A percentile compares a stretch with the other conserved stretches of the same genome.
These are phyloP conservation scores for Nidula microcarpa DNA, from an alignment of 768 basidiomycete genomes.

Conservation along the genomic window DNA sequence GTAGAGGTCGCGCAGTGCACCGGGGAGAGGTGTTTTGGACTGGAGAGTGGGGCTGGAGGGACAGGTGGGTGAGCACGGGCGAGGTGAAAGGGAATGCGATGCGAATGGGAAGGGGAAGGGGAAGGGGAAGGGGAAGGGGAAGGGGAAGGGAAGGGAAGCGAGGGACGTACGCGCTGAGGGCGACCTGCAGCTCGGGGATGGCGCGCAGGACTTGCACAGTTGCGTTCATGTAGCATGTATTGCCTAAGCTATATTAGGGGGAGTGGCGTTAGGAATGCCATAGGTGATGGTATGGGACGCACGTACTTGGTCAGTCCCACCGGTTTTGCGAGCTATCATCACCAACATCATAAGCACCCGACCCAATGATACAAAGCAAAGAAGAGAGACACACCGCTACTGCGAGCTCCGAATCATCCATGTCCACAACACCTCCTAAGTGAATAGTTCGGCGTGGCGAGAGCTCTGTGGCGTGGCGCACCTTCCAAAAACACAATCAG, in stretches of 20 bases:
- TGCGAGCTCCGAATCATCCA: constrained; percentile 80
- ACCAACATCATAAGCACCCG: no score
- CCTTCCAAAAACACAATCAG: constrained; percentile 85
- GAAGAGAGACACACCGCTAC: constrained; percentile 56
- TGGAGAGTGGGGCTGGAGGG: constrained; percentile 30
- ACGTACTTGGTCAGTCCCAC: constrained; percentile 77
- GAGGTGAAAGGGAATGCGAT: background rate
- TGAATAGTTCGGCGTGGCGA: background rate
- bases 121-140: no score
- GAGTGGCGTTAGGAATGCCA: background rate
- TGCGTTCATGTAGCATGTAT: constrained; percentile 98
- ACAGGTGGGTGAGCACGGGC: background rate
- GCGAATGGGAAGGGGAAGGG: background rate
- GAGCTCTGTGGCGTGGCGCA: constrained; percentile 19
- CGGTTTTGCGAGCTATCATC: constrained; percentile 43
- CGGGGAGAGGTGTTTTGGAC: constrained; percentile 38
- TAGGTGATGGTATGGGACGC: background rate
- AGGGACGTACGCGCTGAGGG: constrained; percentile 52
- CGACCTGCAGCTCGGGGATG: constrained; percentile 82
- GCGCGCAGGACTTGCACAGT: constrained; percentile 91
- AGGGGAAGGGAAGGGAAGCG: no score
- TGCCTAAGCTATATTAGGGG: constrained; percentile 57
- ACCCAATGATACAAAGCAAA: constrained; percentile 28
- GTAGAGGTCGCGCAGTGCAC: constrained; percentile 68
- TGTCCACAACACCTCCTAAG: constrained; percentile 46